Evolutionary conservation across 2,329 filamentous ascomycete species (phyloP), one percentile per base, ranked within the genome.

Genomic region (Aspergillus spinulosporus): DNA sequence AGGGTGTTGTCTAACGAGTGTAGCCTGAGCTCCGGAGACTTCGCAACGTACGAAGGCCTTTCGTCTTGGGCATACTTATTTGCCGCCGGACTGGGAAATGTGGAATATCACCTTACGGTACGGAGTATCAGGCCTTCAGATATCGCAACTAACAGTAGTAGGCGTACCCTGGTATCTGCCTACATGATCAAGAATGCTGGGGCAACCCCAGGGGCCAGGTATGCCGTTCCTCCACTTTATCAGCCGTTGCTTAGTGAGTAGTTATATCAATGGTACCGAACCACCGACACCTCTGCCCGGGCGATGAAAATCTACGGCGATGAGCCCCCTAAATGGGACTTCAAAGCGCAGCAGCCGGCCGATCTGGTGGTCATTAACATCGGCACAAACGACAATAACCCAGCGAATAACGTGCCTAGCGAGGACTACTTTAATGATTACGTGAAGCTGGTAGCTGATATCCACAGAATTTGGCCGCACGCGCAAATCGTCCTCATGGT

Each of bases 191-290:
- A 53, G 63, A 79, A 47, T 86, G 83, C 68, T 86, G 78, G 3
- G 82, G 80, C 2, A 79, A 79, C 37, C 72, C 73, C 3, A 70
- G 75, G 32, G 80, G 80, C 9, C 77, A 80, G 63, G 67, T 70
- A 60, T 6, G 54, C 32, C 21, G 21, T 11, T 39, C 4, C 5
- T 2, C 32, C 29, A 21, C 44, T 8, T 0, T 3, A 3, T n/a
- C 11, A 21, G 21, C 21, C 21, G 28, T 7, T 14, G 1, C 26
- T 28, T 2, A 43, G 0, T 7, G 15, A 14, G 14, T 32, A 72
- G 62, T 72, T 74, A 31, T 79, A 82, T 60, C 83, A 85, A 68
- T 86, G 81, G 81, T 81, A 80, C 60, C 80, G 80, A 51, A 80
- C 82, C 0, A 78, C 78, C 0, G 83, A 86, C 62, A 83, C 80